Conservation (phyloP, 2,329 filamentous ascomycete genomes). For the Huntiella decipiens region DNA sequence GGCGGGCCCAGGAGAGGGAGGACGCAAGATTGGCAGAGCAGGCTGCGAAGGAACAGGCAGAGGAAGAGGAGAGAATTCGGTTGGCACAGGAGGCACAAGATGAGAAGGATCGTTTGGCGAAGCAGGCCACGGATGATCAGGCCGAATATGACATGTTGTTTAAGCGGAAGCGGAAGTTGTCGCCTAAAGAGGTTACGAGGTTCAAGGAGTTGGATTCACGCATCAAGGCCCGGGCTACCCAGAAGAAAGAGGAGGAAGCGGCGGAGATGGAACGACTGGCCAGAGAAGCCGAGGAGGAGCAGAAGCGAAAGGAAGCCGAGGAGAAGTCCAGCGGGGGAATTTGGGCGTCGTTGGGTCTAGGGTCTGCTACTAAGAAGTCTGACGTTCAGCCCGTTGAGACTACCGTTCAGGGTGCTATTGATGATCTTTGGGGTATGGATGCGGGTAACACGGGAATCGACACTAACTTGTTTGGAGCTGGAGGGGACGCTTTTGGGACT, state of each 20-base stretch:
- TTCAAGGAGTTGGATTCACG: constrained; percentile 21
- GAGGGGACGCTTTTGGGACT: not conserved
- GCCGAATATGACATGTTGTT: constrained; percentile 23
- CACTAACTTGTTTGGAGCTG: not conserved
- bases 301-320: constrained; percentile 17
- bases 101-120: constrained; percentile 8
- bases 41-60: constrained; percentile 13
- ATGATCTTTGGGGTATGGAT: constrained; percentile 4
- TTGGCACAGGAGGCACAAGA: constrained; percentile 4
- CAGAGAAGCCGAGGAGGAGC: constrained; percentile 15
- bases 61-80: constrained; percentile 6
- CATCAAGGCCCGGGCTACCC: constrained; percentile 16
- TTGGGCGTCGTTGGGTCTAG: constrained; percentile 1
- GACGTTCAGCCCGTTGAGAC: not conserved
- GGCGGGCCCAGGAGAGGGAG: not conserved
- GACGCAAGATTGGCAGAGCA: constrained; percentile 12
- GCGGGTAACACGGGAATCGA: not conserved
- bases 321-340: constrained; percentile 15
- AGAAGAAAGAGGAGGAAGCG: constrained; percentile 3
- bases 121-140: constrained; percentile 9
- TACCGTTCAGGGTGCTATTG: constrained; percentile 1
- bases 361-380: constrained; percentile 2
- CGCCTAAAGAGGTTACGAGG: constrained; percentile 28
- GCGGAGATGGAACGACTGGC: constrained; percentile 8
- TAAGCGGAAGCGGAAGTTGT: constrained; percentile 30